Conservation (phyloP, 306 rosid species). For the Aeschynomene evenia region DNA sequence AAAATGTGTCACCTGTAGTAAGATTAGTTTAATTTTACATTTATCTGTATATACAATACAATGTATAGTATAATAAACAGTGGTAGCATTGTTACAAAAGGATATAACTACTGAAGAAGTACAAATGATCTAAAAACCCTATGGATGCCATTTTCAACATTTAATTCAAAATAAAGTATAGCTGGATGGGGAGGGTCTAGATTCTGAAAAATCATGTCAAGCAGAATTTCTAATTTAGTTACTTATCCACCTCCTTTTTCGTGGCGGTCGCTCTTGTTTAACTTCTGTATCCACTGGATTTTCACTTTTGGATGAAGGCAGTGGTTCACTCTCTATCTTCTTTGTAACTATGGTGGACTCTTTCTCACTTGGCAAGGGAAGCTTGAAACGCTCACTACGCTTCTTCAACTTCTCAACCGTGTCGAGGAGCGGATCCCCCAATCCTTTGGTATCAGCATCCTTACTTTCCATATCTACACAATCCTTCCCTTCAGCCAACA, state of each 20-base stretch:
- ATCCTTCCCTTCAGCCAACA: conserved; percentile 60
- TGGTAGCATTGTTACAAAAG: conserved; percentile 55
- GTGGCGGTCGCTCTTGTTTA: conserved; percentile 92
- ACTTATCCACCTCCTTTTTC: conserved; percentile 95
- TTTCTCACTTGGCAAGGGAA: conserved; percentile 93
- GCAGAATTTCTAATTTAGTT: conserved; percentile 38
- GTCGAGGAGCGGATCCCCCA: conserved; percentile 77
- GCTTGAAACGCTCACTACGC: conserved; percentile 98
- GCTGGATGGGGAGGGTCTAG: conserved; percentile 33
- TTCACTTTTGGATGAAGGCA: conserved; percentile 61
- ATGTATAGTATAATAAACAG: conserved; percentile 36
- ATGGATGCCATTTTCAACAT: conserved; percentile 33
- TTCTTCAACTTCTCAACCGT: conserved; percentile 98
- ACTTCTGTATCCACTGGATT: conserved; percentile 63
- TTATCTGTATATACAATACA: conserved; percentile 61
- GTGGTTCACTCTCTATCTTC: conserved; percentile 75
- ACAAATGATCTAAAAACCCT: conserved; percentile 48
- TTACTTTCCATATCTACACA: conserved; percentile 56
- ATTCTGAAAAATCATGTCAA: conserved; percentile 24
- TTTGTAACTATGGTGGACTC: conserved; percentile 51
- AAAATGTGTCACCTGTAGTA: background rate
- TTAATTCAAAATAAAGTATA: conserved; percentile 18
- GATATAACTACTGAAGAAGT: conserved; percentile 34
- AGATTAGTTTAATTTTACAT: conserved; percentile 64
- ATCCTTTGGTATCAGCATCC: conserved; percentile 57